Evolutionary conservation across 495 filamentous ascomycete species (phyloP).

Genomic region (Hypoxylon cercidicola): DNA sequence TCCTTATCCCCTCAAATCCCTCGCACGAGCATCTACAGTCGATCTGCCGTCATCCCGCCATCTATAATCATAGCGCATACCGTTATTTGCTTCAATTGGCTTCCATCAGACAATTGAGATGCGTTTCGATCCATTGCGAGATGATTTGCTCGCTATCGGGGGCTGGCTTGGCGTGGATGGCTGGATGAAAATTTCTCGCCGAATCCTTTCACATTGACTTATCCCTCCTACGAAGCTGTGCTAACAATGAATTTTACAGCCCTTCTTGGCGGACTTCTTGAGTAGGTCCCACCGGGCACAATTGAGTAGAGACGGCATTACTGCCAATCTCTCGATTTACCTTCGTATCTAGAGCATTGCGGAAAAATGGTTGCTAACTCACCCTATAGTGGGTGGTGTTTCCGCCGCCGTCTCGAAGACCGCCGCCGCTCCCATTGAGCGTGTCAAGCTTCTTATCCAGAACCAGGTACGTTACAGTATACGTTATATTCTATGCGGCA

Average conservation of each 20-base stretch:
- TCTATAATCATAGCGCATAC: conserved; percentile 30
- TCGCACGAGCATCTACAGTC: conserved; percentile 55
- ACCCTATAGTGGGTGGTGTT: conserved; percentile 92
- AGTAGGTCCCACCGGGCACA: conserved; percentile 72
- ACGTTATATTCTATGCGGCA: conserved; percentile 14
- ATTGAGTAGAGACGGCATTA: conserved; percentile 10
- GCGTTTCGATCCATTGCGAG: conserved; percentile 33
- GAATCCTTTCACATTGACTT: conserved; percentile 33
- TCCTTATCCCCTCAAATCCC: conserved; percentile 42
- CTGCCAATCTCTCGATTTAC: conserved; percentile 17
- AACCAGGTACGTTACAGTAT: conserved; percentile 83
- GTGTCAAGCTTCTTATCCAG: conserved; percentile 99
- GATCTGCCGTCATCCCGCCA: conserved; percentile 25
- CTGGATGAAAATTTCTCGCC: conserved; percentile 40
- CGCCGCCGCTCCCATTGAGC: conserved; percentile 99
- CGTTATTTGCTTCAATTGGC: conserved; percentile 48
- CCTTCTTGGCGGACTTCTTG: conserved; percentile 93
- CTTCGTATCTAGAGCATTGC: conserved; percentile 27
- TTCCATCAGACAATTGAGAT: conserved; percentile 27
- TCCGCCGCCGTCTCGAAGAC: conserved; percentile 99
- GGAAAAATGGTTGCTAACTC: conserved; percentile 40
- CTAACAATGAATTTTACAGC: conserved; percentile 53
- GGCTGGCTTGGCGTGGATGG: conserved; percentile 27
- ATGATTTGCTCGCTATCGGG: conserved; percentile 27
- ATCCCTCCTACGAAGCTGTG: conserved; percentile 19